These are phyloP conservation scores for Metschnikowia gelsemii DNA, from an alignment of 805 yeast genomes.

Conservation along the genomic window DNA sequence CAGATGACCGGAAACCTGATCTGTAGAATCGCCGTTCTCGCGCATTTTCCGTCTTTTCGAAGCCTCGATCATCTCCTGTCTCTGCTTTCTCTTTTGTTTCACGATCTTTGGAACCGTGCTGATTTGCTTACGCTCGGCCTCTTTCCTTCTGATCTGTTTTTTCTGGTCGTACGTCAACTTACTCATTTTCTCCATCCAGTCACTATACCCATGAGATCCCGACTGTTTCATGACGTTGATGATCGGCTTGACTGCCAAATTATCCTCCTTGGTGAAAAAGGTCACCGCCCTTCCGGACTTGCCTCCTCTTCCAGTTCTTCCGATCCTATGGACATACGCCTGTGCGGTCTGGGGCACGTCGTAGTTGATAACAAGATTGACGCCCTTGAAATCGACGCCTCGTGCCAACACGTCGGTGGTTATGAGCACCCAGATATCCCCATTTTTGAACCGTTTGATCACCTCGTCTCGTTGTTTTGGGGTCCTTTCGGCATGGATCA, in stretches of 20 bases:
- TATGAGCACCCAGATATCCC: slow-evolving; percentile 93
- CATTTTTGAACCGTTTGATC: slow-evolving; percentile 79
- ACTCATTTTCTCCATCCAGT: slow-evolving; percentile 77
- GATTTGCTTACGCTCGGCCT: slow-evolving; percentile 67
- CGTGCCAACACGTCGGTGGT: slow-evolving; percentile 95
- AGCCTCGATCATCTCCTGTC: slow-evolving; percentile 70
- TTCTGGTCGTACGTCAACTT: slow-evolving; percentile 66
- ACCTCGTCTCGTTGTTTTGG: slow-evolving; percentile 82
- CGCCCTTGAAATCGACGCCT: slow-evolving; percentile 97
- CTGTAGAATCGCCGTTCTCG: slow-evolving; percentile 1
- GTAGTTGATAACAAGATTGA: slow-evolving; percentile 89
- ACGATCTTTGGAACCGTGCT: slow-evolving; percentile 79
- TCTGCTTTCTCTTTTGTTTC: slow-evolving; percentile 60
- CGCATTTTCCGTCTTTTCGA: slow-evolving; percentile 59
- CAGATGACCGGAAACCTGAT: no score
- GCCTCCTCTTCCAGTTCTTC: slow-evolving; percentile 98
- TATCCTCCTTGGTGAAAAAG: slow-evolving; percentile 88
- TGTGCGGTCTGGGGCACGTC: slow-evolving; percentile 95
- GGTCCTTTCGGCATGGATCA: slow-evolving; percentile 92
- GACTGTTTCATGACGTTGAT: slow-evolving; percentile 95
- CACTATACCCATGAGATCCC: slow-evolving; percentile 66
- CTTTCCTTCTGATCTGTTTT: slow-evolving; percentile 54
- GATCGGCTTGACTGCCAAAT: slow-evolving; percentile 71
- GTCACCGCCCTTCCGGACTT: slow-evolving; percentile 85
- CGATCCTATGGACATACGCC: slow-evolving; percentile 95